Evolutionary conservation across 2,329 filamentous ascomycete species (phyloP), one percentile per base, ranked within the genome.

Genomic region (Ceratocystis albifundus): DNA sequence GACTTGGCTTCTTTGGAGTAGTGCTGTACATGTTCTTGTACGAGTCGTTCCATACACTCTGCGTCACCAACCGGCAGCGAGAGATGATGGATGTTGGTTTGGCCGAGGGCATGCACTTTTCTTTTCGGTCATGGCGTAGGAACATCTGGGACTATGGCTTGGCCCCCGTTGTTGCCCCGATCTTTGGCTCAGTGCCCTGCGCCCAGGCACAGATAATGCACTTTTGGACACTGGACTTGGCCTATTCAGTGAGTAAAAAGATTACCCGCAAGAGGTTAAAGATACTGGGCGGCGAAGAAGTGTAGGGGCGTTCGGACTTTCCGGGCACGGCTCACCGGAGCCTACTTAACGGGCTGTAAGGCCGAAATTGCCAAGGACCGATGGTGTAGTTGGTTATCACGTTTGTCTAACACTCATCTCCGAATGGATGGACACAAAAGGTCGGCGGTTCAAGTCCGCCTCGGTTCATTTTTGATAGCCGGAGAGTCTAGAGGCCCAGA

Each of bases 221-320:
- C 72, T 84, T 89, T 71, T 89, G 85, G 81, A 88, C 84, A 0
- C 77, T 86, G 44, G 79, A 87, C 66, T 73, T 90, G 70, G 84
- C 87, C 10, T 90, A 90, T 74, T 82, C 84, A 0, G 87, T 90
- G 71, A 88, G 85, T 76, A 84, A 85, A 74, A 90, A 89, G 73
- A 81, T 84, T 71, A 82, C 79, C 1, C 75, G 82, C n/a, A 66
- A 65, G 53, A 53, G 48, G 46, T 28, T 57, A 7, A 68, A 67
- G 45, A 50, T 44, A 17, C 41, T 32, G 12, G 55, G 50, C 15
- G 55, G 50, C 15, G 41, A 22, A 25, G 25, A 64, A 45, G 61
- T 64, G 12, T 63, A 64, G 46, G 46, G 46, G 22, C 46, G n/a
- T 17, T 17, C 45, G 45, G 45, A 17, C n/a, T 50, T 50, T 50